Evolutionary conservation across 108 stramenopile species (phyloP).

Genomic region (Skeletonema grethae): DNA sequence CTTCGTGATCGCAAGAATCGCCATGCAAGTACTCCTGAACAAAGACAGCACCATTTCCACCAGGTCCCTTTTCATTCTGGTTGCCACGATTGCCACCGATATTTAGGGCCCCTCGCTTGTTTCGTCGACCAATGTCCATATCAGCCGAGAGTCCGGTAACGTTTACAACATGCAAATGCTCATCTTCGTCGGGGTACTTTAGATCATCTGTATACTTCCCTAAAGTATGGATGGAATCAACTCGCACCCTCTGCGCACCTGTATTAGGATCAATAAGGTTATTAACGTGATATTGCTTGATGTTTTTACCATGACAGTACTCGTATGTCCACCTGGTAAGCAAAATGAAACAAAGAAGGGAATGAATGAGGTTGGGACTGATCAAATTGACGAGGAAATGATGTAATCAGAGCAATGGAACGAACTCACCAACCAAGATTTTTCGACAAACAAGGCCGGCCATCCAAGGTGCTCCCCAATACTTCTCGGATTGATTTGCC

Average conservation of each 20-base stretch:
- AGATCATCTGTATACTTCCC: slow-evolving; percentile 55
- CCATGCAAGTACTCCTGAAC: slow-evolving; percentile 74
- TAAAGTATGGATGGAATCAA: slow-evolving; percentile 64
- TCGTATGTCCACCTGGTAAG: slow-evolving; percentile 72
- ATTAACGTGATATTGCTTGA: slow-evolving; percentile 75
- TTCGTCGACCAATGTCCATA: slow-evolving; percentile 7
- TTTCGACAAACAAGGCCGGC: slow-evolving; percentile 35
- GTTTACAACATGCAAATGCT: slow-evolving; percentile 73
- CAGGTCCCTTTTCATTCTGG: slow-evolving; percentile 22
- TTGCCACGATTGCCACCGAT: slow-evolving; percentile 6
- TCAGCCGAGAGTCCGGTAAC: slow-evolving; percentile 40
- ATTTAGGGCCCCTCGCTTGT: slow-evolving; percentile 1
- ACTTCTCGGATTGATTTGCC: slow-evolving; percentile 52
- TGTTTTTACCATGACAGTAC: slow-evolving; percentile 63
- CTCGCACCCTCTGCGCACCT: slow-evolving; percentile 20
- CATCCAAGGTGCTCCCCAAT: slow-evolving; percentile 48
- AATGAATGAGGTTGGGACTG: background rate
- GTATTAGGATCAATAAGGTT: slow-evolving; percentile 51
- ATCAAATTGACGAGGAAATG: slow-evolving; percentile 3
- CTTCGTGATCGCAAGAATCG: slow-evolving; percentile 72
- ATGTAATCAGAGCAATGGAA: slow-evolving; percentile 6
- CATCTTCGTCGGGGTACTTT: slow-evolving; percentile 60
- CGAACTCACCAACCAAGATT: slow-evolving; percentile 46
- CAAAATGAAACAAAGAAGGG: slow-evolving; percentile 1
- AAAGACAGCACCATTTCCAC: slow-evolving; percentile 74